Conservation (phyloP, 805 yeast species). For the Candida vartiovaarae region DNA sequence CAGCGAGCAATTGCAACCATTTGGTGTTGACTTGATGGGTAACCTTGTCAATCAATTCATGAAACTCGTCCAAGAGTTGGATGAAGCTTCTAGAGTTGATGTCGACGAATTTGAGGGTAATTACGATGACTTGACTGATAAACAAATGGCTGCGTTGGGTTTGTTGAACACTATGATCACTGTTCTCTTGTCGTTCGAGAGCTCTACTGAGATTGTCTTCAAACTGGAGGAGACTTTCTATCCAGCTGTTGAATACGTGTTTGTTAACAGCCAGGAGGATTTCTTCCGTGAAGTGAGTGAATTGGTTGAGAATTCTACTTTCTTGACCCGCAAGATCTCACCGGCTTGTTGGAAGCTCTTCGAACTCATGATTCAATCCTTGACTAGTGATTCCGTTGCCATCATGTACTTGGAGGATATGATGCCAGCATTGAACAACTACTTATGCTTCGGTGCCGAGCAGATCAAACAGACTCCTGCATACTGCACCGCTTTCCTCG, state of each 20-base stretch:
- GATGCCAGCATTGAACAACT: constrained; percentile 67
- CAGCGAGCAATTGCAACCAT: constrained; percentile 85
- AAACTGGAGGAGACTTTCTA: constrained; percentile 59
- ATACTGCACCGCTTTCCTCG: constrained; percentile 42
- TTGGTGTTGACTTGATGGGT: constrained; percentile 62
- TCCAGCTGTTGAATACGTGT: constrained; percentile 64
- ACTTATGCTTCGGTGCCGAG: constrained; percentile 51
- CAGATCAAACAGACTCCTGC: constrained; percentile 40
- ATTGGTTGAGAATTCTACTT: constrained; percentile 61
- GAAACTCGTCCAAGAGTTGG: constrained; percentile 58
- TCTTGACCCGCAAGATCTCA: constrained; percentile 51
- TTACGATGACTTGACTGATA: constrained; percentile 46
- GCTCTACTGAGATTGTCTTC: constrained; percentile 57
- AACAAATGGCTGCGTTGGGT: constrained; percentile 77
- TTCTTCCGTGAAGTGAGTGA: constrained; percentile 74
- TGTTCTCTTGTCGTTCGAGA: constrained; percentile 74
- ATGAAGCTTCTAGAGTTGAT: constrained; percentile 48
- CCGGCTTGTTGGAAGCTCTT: constrained; percentile 73
- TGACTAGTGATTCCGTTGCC: constrained; percentile 40
- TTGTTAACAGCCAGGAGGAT: constrained; percentile 60
- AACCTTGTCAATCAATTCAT: constrained; percentile 70
- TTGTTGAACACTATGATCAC: constrained; percentile 77
- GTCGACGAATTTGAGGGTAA: constrained; percentile 29
- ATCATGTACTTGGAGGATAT: constrained; percentile 69
- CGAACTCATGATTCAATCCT: constrained; percentile 36